A percentile compares a stretch with the other conserved stretches of the same genome.
Evolutionary conservation across 805 yeast species (phyloP).

Genomic region (Myxozyma melibiosi): DNA sequence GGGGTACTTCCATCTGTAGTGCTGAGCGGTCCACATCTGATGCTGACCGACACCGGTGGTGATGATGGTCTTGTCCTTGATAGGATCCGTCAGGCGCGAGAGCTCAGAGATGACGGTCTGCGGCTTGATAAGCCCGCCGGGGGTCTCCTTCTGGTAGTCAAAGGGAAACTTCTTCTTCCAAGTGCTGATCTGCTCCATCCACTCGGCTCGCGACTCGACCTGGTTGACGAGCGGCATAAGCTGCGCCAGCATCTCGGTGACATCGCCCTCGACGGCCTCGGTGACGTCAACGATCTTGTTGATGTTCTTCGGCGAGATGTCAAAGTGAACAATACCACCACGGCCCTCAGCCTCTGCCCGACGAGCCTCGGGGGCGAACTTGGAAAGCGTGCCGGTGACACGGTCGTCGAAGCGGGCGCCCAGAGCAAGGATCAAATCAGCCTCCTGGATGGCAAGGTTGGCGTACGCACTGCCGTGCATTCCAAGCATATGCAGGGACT

Average conservation of each 20-base stretch:
- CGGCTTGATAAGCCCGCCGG: constrained; percentile 68
- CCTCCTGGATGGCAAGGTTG: constrained; percentile 88
- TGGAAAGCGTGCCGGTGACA: constrained; percentile 82
- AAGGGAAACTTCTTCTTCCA: constrained; percentile 92
- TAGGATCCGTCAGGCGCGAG: constrained; percentile 66
- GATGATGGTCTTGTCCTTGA: constrained; percentile 73
- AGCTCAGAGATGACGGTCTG: constrained; percentile 86
- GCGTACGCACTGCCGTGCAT: constrained; percentile 98
- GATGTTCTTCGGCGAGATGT: constrained; percentile 93
- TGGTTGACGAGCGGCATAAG: constrained; percentile 70
- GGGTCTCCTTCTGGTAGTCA: constrained; percentile 69
- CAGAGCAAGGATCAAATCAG: constrained; percentile 88
- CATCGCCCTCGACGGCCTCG: constrained; percentile 97
- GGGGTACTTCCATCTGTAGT: constrained; percentile 91
- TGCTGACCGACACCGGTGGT: constrained; percentile 99
- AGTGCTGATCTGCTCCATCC: constrained; percentile 71
- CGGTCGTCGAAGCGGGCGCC: constrained; percentile 99
- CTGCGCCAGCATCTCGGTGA: constrained; percentile 69
- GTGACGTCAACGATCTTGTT: constrained; percentile 94
- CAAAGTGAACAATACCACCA: constrained; percentile 97
- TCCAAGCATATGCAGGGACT: constrained; percentile 93
- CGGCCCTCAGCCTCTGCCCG: constrained; percentile 82
- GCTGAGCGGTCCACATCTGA: constrained; percentile 99
- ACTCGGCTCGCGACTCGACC: constrained; percentile 68
- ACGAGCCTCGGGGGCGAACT: constrained; percentile 93